Conservation (phyloP, 352 stramenopile genomes). For the Elongisporangium senticosum region DNA sequence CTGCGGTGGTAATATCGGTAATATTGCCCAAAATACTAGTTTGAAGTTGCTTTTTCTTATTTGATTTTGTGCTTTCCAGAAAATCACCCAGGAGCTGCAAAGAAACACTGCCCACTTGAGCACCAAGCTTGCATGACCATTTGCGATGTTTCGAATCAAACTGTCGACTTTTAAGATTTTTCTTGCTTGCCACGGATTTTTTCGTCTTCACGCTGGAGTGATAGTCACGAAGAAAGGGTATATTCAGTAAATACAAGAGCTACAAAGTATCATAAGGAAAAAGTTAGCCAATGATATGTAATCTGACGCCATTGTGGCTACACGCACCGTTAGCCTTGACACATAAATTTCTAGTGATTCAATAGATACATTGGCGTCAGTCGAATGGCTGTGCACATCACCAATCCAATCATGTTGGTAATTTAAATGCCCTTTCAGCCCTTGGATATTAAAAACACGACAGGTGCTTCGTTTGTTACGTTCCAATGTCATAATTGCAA, state of each 20-base stretch:
- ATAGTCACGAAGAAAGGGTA: constrained; percentile 13
- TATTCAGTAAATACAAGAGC: constrained; percentile 37
- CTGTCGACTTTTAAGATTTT: neutral
- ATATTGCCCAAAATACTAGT: constrained; percentile 2
- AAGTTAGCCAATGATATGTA: too few species aligned
- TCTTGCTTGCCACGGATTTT: neutral
- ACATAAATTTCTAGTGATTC: constrained; percentile 15
- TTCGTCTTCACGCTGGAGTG: neutral
- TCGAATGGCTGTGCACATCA: neutral
- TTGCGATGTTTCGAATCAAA: neutral
- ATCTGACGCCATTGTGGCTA: too few species aligned
- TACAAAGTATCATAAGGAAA: constrained; percentile 5
- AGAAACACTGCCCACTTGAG: constrained; percentile 17
- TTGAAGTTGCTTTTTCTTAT: neutral
- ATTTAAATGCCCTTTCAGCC: neutral
- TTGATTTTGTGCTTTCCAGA: neutral
- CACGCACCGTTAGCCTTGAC: constrained; percentile 27
- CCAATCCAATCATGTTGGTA: neutral
- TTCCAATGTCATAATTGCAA: neutral
- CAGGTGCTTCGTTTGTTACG: neutral
- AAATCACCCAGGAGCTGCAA: constrained; percentile 15
- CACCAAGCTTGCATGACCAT: constrained; percentile 20
- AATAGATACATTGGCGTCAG: neutral
- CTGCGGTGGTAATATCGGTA: constrained; percentile 19
- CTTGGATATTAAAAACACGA: neutral